Percentiles rank a stretch among this genome's conserved stretches.
phyloP scores from a whole-genome alignment of 2,329 filamentous ascomycete species.

The Domatiomyces globalis region DNA sequence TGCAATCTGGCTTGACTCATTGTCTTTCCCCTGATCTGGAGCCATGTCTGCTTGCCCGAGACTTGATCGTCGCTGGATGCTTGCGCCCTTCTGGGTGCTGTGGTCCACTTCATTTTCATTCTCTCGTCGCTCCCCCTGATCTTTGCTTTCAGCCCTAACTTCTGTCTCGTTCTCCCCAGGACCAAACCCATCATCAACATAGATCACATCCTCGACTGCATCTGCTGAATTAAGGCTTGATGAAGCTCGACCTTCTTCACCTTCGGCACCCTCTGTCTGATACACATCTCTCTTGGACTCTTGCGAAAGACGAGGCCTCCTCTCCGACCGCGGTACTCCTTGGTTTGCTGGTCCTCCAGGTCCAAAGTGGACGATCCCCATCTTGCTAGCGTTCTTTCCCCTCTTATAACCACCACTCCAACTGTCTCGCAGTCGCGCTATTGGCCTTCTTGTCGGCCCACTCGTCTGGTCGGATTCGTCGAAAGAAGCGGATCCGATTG shows the following conservation, averaged over 20 bases:
- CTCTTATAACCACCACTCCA: conserved; percentile 5
- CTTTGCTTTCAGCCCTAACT: not conserved
- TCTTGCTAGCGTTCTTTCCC: conserved; percentile 6
- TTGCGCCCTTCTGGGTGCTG: too few species aligned
- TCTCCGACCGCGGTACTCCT: not conserved
- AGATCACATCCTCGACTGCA: too few species aligned
- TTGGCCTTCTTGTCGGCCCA: not conserved
- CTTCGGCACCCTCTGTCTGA: too few species aligned
- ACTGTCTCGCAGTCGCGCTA: not conserved
- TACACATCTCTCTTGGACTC: too few species aligned
- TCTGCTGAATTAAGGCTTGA: too few species aligned
- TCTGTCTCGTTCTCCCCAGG: not conserved
- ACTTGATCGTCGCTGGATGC: too few species aligned
- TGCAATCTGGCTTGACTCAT: not conserved
- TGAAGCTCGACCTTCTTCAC: too few species aligned
- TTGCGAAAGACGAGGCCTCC: too few species aligned
- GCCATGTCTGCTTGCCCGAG: not conserved
- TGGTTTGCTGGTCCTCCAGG: conserved; percentile 9
- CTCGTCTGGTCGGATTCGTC: not conserved
- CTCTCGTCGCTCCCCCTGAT: not conserved
- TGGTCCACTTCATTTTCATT: not conserved
- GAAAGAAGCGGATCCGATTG: too few species aligned
- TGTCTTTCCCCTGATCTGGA: not conserved
- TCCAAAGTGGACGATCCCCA: conserved; percentile 8
- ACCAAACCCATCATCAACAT: not conserved